A percentile compares a stretch with the other conserved stretches of the same genome.
Evolutionary conservation across 2,329 filamentous ascomycete species (phyloP).

Genomic region (Ophiostoma quercus): DNA sequence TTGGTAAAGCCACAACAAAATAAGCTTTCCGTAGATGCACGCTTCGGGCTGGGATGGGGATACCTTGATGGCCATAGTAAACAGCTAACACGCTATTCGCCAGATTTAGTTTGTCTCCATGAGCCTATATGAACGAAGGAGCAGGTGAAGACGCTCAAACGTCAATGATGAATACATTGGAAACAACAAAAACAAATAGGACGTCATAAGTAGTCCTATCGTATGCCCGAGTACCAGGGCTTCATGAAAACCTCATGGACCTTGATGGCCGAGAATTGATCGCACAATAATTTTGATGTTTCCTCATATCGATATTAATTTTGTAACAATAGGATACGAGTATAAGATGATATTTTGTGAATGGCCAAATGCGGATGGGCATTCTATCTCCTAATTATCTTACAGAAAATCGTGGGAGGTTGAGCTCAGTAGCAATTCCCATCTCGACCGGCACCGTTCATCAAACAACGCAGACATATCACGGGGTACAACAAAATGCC

Average conservation of each 20-base stretch:
- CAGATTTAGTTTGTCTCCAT: background rate
- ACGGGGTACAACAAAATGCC: background rate
- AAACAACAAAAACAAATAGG: background rate
- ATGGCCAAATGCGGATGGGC: background rate
- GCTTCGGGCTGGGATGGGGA: constrained; percentile 1
- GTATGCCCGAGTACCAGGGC: background rate
- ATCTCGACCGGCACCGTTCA: background rate
- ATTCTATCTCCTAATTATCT: background rate
- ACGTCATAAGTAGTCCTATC: background rate
- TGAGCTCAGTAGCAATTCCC: background rate
- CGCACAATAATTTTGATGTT: background rate
- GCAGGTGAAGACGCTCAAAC: background rate
- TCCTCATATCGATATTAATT: background rate
- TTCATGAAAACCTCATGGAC: background rate
- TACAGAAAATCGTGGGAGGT: background rate
- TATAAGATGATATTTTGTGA: background rate
- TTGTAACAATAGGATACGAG: background rate
- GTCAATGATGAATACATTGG: background rate
- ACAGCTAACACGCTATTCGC: constrained; percentile 6
- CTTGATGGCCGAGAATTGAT: background rate
- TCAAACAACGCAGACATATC: background rate
- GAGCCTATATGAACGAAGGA: background rate
- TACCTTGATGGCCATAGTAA: background rate
- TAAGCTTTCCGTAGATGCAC: background rate
- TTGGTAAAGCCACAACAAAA: background rate